Base-by-base conservation (phyloP, 768 basidiomycete species). In the Russula sp. region DNA sequence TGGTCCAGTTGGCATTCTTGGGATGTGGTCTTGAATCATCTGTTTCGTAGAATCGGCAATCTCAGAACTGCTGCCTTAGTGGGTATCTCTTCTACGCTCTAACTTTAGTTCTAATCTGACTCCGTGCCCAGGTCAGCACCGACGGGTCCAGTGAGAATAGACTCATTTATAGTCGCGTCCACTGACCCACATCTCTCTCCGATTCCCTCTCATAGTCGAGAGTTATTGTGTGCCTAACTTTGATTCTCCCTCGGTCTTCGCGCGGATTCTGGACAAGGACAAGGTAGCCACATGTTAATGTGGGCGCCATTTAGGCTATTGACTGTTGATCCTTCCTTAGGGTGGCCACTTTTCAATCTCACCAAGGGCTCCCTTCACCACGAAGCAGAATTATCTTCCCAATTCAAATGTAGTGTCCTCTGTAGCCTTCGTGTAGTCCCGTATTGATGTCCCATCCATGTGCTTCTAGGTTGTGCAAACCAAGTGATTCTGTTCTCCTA, bases 211-310 rank as follows among this genome's bases (percentile, higher is more conserved):
- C 47, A 27, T 61, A 92, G 89, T 96, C 66, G 94, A 96, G 73
- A 91, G 88, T 65, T 94, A 94, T 73, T 97, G 94, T 69, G 82
- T 95, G 32, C 94, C 94, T 1, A 80, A 94, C 76, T 96, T 97
- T 72, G 94, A 97, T 74, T 94, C 92, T 1, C 94, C 94, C 4
- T 93, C 90, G 18, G 80, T 96, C 54, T 96, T 95, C 67, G 94
- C 93, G 7, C 84, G 94, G 8, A 91, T 93, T 68, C 80, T 94
- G 6, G 91, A 94, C 77, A 91, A 91, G 70, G 76, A 91, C 73
- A 91, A 90, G 74, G 81, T 78, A 40, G 16, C 65, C 27, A 14
- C 16, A 16, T 18, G 8, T 34, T 34, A 47, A 50, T 50, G 16
- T 56, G 49, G 44, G 52, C 44, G 27, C 57, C 22, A 64, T 7